Evolutionary conservation across 768 basidiomycete genomes (phyloP).

Genomic region (Lentinus brumalis): DNA sequence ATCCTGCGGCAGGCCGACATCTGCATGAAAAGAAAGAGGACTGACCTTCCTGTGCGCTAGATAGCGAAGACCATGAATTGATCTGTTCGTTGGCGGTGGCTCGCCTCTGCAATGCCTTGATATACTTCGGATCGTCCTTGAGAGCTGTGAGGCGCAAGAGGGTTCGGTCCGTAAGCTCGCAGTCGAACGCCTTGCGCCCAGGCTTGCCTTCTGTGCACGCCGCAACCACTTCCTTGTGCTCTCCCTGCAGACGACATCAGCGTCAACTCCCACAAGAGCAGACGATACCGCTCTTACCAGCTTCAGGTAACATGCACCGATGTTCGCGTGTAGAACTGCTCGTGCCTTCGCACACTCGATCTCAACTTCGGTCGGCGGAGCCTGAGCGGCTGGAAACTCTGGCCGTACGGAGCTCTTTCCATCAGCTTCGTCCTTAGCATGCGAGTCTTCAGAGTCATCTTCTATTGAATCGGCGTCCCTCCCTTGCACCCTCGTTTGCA

Average conservation of each 20-base stretch:
- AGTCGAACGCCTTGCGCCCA: neutral
- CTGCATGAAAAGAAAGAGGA: neutral
- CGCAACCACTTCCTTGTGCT: constrained; percentile 77
- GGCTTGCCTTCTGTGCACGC: constrained; percentile 75
- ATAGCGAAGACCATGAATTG: constrained; percentile 80
- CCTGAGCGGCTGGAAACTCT: constrained; percentile 20
- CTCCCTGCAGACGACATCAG: constrained; percentile 48
- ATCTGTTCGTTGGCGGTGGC: constrained; percentile 82
- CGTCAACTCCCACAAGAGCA: neutral
- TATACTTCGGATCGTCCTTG: constrained; percentile 80
- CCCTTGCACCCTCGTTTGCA: constrained; percentile 33
- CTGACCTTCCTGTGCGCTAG: constrained; percentile 82
- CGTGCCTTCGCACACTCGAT: constrained; percentile 56
- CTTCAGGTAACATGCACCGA: constrained; percentile 83
- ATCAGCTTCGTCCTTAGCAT: constrained; percentile 20
- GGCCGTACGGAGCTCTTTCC: constrained; percentile 22
- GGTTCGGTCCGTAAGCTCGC: too few relatives aligned
- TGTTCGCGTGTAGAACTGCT: constrained; percentile 82
- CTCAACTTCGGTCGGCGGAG: constrained; percentile 39
- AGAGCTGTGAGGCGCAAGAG: constrained; percentile 55
- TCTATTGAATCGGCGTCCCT: constrained; percentile 27
- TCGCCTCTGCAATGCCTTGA: constrained; percentile 89
- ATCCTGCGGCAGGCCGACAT: neutral
- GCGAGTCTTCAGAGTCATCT: constrained; percentile 8
- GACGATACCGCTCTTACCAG: constrained; percentile 48